Evolutionary conservation across 139 green algal species (phyloP), one percentile per base, ranked within the genome.

Genomic region (Micractinium conductrix): DNA sequence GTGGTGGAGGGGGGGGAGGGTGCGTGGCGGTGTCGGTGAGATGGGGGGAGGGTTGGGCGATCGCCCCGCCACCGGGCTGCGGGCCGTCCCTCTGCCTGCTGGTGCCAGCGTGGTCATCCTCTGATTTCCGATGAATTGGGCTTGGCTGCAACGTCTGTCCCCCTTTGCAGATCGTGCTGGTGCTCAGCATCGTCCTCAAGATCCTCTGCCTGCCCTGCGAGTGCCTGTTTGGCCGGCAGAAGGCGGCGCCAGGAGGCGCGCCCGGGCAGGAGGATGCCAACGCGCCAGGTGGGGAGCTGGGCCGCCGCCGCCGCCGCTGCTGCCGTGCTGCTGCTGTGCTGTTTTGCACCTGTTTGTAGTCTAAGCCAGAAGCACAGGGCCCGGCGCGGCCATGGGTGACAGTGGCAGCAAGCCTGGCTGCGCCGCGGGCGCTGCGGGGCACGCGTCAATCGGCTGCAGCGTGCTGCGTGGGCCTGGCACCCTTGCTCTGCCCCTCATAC

Each of bases 141-240:
- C 9, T 44, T 33, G 28, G 10, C 10, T 24, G 8, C 24, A 16
- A 19, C 21, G 68, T 48, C 12, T 40, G 4, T 14, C 42, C 14
- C 40, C 19, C 6, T n/a, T n/a, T 70, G 65, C 79, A 55, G 65
- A 45, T 84, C 1, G 24, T 84, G 35, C 37, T 85, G 35, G 48
- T 65, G 48, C 12, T 85, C 3, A 30, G 28, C 43, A 43, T 86
- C 17, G 53, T 78, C 24, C 48, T 87, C 19, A 63, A 17, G 2
- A 30, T 83, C 38, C 26, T 87, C 1, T 83, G 74, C 63, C 40
- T 83, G 12, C 83, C 74, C 6, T 21, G 83, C n/a, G 35, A 28
- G 28, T 79, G 73, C n/a, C 35, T 83, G 73, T 72, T 60, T 62
- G 80, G 82, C 60, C 43, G 28, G 42, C 48, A 44, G n/a, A 30